Evolutionary conservation across 1,139 yeast species (phyloP), one percentile per base, ranked within the genome.

Genomic region (Martiniozyma asiatica): DNA sequence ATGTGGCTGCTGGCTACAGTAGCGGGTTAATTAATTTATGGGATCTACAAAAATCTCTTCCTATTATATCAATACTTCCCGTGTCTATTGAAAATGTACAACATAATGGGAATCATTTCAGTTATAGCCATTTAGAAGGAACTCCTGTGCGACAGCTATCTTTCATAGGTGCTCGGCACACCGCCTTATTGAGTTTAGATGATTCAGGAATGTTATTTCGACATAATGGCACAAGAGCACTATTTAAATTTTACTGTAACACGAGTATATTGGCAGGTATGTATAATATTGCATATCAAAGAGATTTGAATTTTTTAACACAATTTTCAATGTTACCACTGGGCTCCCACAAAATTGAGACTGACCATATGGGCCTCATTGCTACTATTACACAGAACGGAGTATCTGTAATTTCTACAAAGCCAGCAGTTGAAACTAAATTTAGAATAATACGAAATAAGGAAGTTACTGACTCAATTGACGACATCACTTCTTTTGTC

Each of bases 131-230:
- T 51, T 34, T 68, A 7, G 44, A 45, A 6, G 63, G 63, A 4
- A 47, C 64, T 0, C 47, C 70, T 1, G 59, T 80, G 12, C 53
- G 59, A 7, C 65, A 66, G 16, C 37, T 79, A 2, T 53, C 58
- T 9, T 81, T 79, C 46, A 42, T 73, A 9, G 76, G 73, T 2
- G 59, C 61, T 21, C 62, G 74, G 39, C 74, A 68, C 36, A 63
- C 72, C 8, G 73, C 73, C 14, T 37, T 82, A 14, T 55, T 78
- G 3, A 65, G 80, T 6, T 59, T 69, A 2, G 89, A 81, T 46
- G 53, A 55, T 5, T 55, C 65, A 2, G 93, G 94, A 0, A 53
- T 67, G 42, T 59, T 75, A 8, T 59, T 73, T 32, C 63, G 58
- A 38, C 92, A 81, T 49, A 64, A 68, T 42, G 76, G 78, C 1